Conservation (phyloP, 495 filamentous ascomycete genomes). For the Annulohypoxylon stygium region DNA sequence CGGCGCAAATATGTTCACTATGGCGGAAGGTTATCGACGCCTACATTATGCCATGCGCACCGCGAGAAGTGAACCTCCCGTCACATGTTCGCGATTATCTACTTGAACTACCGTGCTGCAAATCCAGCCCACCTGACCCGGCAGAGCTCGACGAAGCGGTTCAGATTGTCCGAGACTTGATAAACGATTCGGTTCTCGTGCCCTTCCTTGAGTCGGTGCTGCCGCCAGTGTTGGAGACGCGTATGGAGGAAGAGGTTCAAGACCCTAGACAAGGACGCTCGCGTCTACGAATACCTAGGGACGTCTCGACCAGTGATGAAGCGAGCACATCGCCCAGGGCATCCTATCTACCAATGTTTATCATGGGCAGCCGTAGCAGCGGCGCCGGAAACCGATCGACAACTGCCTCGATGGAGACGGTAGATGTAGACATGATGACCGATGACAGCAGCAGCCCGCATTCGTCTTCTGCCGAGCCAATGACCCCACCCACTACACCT, state of each 20-base stretch:
- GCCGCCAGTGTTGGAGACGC: conserved; percentile 52
- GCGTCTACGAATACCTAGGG: conserved; percentile 56
- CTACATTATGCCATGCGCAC: conserved; percentile 84
- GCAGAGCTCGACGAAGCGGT: conserved; percentile 89
- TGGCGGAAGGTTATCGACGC: conserved; percentile 75
- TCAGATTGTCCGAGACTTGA: conserved; percentile 90
- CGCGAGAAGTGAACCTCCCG: conserved; percentile 93
- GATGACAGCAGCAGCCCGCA: conserved; percentile 66
- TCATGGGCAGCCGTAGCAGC: conserved; percentile 54
- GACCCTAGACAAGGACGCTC: conserved; percentile 56
- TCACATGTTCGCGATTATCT: conserved; percentile 85
- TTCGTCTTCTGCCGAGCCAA: conserved; percentile 72
- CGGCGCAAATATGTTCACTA: conserved; percentile 79
- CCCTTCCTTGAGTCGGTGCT: conserved; percentile 79
- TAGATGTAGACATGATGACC: conserved; percentile 57
- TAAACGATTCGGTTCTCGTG: conserved; percentile 94
- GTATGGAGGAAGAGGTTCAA: conserved; percentile 51
- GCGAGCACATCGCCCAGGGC: conserved; percentile 58
- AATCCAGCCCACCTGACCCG: conserved; percentile 77
- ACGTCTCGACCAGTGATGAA: conserved; percentile 52
- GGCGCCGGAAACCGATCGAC: conserved; percentile 54
- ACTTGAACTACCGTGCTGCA: conserved; percentile 70
- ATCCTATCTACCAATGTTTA: conserved; percentile 60
- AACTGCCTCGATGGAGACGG: conserved; percentile 53
- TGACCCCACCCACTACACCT: conserved; percentile 91